These are phyloP conservation scores for Aspergillus aculeatinus DNA, from an alignment of 2,329 filamentous ascomycete species.

Conservation along the genomic window DNA sequence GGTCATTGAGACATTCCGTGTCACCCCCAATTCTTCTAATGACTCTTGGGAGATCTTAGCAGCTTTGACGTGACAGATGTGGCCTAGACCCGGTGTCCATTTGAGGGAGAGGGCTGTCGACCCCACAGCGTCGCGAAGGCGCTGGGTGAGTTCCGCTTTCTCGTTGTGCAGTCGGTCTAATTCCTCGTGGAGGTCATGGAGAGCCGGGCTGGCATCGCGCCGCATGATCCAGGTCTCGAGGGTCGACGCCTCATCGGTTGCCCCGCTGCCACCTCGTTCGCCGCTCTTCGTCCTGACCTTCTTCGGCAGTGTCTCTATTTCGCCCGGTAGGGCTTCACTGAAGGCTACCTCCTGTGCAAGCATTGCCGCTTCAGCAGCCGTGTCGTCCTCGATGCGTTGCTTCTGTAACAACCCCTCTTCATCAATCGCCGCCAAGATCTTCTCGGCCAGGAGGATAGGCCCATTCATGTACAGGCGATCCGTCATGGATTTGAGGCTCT, in stretches of 20 bases:
- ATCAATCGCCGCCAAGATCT: conserved; percentile 78
- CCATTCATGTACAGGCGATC: conserved; percentile 54
- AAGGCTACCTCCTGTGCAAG: conserved; percentile 71
- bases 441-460: conserved; percentile 66
- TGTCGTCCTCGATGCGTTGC: conserved; percentile 72
- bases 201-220: conserved; percentile 62
- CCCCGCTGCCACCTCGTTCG: conserved; percentile 23
- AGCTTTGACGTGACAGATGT: conserved; percentile 87
- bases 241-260: conserved; percentile 38
- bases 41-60: conserved; percentile 60
- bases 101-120: conserved; percentile 71
- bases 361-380: conserved; percentile 67
- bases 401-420: conserved; percentile 84
- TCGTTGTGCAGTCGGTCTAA: conserved; percentile 61
- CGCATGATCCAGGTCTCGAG: conserved; percentile 65
- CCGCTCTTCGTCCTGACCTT: conserved; percentile 35
- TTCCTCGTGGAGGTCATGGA: conserved; percentile 67
- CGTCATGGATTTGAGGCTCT: conserved; percentile 32
- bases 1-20: conserved; percentile 69
- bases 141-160: conserved; percentile 60
- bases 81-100: conserved; percentile 83
- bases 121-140: conserved; percentile 61
- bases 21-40: conserved; percentile 45
- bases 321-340: conserved; percentile 62
- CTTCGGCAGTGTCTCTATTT: conserved; percentile 58